Evolutionary conservation across 371 early-diverging fungal species (phyloP).

Genomic region (Fennellomyces sp.): DNA sequence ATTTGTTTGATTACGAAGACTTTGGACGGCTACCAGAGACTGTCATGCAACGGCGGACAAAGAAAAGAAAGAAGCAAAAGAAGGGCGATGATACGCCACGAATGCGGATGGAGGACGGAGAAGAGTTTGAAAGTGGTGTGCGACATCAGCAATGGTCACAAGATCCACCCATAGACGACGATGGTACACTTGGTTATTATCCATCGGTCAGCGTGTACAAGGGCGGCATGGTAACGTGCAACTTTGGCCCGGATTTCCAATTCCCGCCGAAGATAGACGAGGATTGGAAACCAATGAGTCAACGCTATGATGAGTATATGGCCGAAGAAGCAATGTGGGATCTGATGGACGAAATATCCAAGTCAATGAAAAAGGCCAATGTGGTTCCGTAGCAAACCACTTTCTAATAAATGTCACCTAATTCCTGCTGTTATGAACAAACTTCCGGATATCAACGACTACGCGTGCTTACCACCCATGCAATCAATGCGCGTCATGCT

Average conservation of each 20-base stretch:
- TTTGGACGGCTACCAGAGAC: slow-evolving; percentile 49
- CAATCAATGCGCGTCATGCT: too few relatives aligned
- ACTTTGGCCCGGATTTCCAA: slow-evolving; percentile 70
- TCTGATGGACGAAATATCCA: slow-evolving; percentile 64
- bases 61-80: slow-evolving; percentile 44
- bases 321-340: slow-evolving; percentile 71
- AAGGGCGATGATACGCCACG: slow-evolving; percentile 17
- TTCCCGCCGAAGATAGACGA: slow-evolving; percentile 59
- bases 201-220: slow-evolving; percentile 69
- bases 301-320: slow-evolving; percentile 63
- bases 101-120: slow-evolving; percentile 22
- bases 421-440: background rate
- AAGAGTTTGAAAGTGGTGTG: slow-evolving; percentile 32
- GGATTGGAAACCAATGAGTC: slow-evolving; percentile 65
- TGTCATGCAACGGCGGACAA: slow-evolving; percentile 33
- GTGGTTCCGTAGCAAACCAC: too few relatives aligned
- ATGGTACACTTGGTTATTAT: slow-evolving; percentile 73
- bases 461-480: too few relatives aligned
- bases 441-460: too few relatives aligned
- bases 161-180: slow-evolving; percentile 62
- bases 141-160: slow-evolving; percentile 45
- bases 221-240: slow-evolving; percentile 67
- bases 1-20: slow-evolving; percentile 58
- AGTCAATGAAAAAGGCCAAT: slow-evolving; percentile 20
- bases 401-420: background rate